Base-by-base conservation (phyloP, 2,329 filamentous ascomycete genomes). In the Fusarium temperatum region DNA sequence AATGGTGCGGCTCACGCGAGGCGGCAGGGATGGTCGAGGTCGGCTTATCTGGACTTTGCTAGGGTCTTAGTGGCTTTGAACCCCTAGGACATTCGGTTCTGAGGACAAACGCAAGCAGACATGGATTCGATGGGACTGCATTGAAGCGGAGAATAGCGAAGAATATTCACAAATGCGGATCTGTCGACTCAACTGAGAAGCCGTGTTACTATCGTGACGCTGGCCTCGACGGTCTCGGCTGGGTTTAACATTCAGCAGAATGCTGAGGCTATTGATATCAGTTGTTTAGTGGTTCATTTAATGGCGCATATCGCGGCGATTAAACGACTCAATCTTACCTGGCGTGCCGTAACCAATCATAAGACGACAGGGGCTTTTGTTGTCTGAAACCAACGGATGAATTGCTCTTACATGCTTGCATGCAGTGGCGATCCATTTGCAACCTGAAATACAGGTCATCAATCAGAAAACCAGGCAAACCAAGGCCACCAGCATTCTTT, bases 231-330 rank as follows among this genome's bases (percentile, higher is more conserved):
- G 57, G 53, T 55, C 72, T 59, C 50, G 68, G 56, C 48, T 50
- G 24, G 32, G 48, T 63, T 42, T 41, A 71, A 41, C 45, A 59
- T 53, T 32, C 32, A 30, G 20, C 55, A 57, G 26, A 60, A 5
- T n/a, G 32, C 42, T 56, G 45, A 62, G 57, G 47, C 55, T 39
- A 42, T 53, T 15, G 17, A 20, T 53, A 50, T 74, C 59, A 17
- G 39, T 57, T 72, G 38, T 47, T 56, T 41, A 50, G 32, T 30
- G 55, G 22, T 50, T 14, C 42, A 69, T 68, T 74, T 70, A 71
- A 70, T 74, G 35, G 68, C 72, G 68, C 72, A 70, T 70, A 28
- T 53, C 66, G 59, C 62, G 72, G 60, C 68, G 62, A 58, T 70
- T 54, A 62, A 67, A 67, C 59, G 72, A 41, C 39, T 41, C 58